These are phyloP conservation scores for Astrothelium macrocarpum DNA, from an alignment of 495 filamentous ascomycete species.

Conservation along the genomic window DNA sequence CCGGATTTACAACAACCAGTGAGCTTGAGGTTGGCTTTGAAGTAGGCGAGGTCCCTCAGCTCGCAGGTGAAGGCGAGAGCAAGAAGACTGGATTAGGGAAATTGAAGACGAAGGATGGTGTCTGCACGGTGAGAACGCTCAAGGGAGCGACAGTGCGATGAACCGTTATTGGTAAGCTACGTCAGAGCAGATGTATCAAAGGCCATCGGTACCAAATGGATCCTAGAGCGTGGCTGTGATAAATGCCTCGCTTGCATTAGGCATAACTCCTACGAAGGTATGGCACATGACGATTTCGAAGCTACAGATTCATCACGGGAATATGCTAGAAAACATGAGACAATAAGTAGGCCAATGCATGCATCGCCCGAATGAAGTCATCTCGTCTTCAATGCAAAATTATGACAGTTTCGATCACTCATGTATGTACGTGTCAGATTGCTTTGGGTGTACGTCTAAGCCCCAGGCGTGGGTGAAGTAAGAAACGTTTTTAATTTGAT, in stretches of 20 bases:
- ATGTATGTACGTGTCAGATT: not conserved
- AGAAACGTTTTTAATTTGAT: too few species aligned
- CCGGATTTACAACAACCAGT: conserved; percentile 81
- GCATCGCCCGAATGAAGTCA: too few species aligned
- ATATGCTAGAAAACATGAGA: too few species aligned
- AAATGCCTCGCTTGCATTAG: not conserved
- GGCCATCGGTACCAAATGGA: not conserved
- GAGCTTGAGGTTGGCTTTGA: conserved; percentile 71
- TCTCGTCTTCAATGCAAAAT: too few species aligned
- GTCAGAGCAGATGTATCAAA: not conserved
- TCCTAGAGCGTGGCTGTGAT: not conserved
- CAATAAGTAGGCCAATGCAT: too few species aligned
- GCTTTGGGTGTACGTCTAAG: not conserved
- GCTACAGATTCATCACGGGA: too few species aligned
- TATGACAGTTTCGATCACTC: too few species aligned
- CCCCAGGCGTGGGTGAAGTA: not conserved
- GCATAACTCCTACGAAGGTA: not conserved
- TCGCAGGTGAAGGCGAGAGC: conserved; percentile 46
- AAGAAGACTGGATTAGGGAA: conserved; percentile 28
- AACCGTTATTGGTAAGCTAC: conserved; percentile 2
- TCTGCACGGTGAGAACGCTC: conserved; percentile 31
- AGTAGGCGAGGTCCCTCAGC: conserved; percentile 48
- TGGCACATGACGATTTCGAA: not conserved
- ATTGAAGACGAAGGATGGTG: conserved; percentile 32
- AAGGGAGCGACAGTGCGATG: conserved; percentile 28